These are phyloP conservation scores for Aspergillus steynii DNA, from an alignment of 495 filamentous ascomycete genomes.

Conservation along the genomic window DNA sequence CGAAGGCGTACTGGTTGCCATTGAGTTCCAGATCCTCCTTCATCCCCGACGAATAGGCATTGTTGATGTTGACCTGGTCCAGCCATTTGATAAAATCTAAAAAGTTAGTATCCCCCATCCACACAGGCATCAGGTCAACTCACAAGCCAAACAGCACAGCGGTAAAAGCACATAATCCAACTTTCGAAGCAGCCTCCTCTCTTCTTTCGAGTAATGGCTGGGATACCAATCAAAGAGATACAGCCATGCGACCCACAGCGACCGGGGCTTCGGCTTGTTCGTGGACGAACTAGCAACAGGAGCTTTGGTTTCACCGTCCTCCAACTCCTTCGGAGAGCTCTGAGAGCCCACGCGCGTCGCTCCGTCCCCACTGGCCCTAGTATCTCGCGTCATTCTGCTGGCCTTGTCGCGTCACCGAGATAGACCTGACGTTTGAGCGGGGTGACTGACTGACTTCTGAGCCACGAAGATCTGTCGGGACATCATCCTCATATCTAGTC, in stretches of 20 bases:
- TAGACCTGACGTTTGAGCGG: no score
- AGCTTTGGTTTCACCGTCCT: conserved; percentile 1
- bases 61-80: conserved; percentile 26
- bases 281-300: conserved; percentile 3
- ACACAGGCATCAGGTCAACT: background rate
- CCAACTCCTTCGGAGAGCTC: background rate
- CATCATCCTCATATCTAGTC: no score
- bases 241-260: conserved; percentile 17
- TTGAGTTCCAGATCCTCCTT: conserved; percentile 57
- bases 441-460: no score
- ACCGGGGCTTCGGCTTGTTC: conserved; percentile 9
- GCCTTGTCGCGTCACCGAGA: no score
- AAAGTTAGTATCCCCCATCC: background rate
- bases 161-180: conserved; percentile 22
- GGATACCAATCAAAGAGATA: conserved; percentile 24
- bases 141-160: conserved; percentile 22
- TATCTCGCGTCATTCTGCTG: no score
- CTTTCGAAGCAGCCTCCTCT: conserved; percentile 20
- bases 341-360: no score
- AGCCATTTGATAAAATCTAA: conserved; percentile 26
- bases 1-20: conserved; percentile 42
- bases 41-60: conserved; percentile 66
- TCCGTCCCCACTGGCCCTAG: no score
- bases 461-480: no score
- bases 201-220: conserved; percentile 19